phyloP scores from a whole-genome alignment of 345 rosid genomes.

The Euphorbia tirucalli region DNA sequence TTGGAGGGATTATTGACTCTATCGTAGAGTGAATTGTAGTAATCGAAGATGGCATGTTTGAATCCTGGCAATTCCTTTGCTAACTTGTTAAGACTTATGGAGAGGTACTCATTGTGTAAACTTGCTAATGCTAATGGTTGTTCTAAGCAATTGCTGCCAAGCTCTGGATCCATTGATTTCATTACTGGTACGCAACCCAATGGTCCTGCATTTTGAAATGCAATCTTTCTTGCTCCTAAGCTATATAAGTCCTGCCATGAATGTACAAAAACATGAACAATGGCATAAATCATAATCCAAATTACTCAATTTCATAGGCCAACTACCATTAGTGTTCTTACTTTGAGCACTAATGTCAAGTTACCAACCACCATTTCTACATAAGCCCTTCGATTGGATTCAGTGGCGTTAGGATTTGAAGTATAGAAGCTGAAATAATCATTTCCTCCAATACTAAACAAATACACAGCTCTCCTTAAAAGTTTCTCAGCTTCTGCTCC shows the following conservation, averaged over 20 bases:
- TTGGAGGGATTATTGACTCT: slow-evolving; percentile 14
- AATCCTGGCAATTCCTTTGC: slow-evolving; percentile 25
- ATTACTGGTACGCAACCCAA: slow-evolving; percentile 36
- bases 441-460: slow-evolving; percentile 30
- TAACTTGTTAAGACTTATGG: slow-evolving; percentile 17
- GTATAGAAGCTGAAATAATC: slow-evolving; percentile 18
- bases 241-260: slow-evolving; percentile 21
- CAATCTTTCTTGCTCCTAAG: slow-evolving; percentile 36
- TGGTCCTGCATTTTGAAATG: slow-evolving; percentile 31
- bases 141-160: slow-evolving; percentile 15
- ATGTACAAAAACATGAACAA: not conserved
- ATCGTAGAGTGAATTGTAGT: slow-evolving; percentile 24
- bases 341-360: slow-evolving; percentile 6
- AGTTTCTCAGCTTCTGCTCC: slow-evolving; percentile 13
- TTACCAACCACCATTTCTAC: slow-evolving; percentile 21
- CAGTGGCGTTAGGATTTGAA: not conserved
- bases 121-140: slow-evolving; percentile 20
- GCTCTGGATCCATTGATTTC: slow-evolving; percentile 10
- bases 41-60: slow-evolving; percentile 35
- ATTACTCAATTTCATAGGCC: no score
- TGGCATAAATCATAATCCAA: no score
- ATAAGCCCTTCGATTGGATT: not conserved
- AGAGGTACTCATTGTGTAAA: slow-evolving; percentile 29
- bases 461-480: slow-evolving; percentile 17
- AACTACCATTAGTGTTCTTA: no score